phyloP scores from a whole-genome alignment of 768 basidiomycete genomes.

The Neoboletus brunneissimus region DNA sequence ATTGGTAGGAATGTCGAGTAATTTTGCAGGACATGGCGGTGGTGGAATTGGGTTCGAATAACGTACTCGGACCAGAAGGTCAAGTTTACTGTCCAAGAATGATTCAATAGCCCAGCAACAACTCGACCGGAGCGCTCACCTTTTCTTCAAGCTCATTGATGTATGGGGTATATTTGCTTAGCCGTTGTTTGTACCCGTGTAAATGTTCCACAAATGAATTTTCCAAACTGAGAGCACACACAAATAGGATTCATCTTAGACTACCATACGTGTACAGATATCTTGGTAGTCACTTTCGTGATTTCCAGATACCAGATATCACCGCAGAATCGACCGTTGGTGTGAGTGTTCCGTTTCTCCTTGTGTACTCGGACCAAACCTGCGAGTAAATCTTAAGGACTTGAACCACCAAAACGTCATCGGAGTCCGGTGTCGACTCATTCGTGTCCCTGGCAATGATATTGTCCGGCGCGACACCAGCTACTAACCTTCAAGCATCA shows the following conservation, averaged over 20 bases:
- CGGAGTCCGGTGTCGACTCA: too few relatives aligned
- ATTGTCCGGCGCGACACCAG: not conserved
- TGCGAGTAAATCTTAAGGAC: not conserved
- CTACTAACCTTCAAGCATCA: not conserved
- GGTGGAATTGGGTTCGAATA: constrained; percentile 93
- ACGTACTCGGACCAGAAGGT: constrained; percentile 89
- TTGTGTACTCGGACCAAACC: not conserved
- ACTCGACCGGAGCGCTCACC: constrained; percentile 30
- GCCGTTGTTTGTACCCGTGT: constrained; percentile 13
- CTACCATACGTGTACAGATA: not conserved
- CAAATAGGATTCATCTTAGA: not conserved
- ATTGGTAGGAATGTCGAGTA: constrained; percentile 89
- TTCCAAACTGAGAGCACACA: not conserved
- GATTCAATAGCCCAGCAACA: not conserved
- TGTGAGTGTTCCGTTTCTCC: not conserved
- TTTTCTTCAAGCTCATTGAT: constrained; percentile 57
- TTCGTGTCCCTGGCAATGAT: not conserved
- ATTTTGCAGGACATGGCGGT: constrained; percentile 95
- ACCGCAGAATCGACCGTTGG: not conserved
- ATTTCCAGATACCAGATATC: not conserved
- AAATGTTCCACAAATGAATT: not conserved
- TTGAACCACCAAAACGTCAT: not conserved
- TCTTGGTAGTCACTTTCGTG: not conserved
- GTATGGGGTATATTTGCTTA: constrained; percentile 7
- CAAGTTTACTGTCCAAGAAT: constrained; percentile 60